phyloP scores from a whole-genome alignment of 225 moss, liverwort and hornwort genomes.

The Takakia lepidozioides region DNA sequence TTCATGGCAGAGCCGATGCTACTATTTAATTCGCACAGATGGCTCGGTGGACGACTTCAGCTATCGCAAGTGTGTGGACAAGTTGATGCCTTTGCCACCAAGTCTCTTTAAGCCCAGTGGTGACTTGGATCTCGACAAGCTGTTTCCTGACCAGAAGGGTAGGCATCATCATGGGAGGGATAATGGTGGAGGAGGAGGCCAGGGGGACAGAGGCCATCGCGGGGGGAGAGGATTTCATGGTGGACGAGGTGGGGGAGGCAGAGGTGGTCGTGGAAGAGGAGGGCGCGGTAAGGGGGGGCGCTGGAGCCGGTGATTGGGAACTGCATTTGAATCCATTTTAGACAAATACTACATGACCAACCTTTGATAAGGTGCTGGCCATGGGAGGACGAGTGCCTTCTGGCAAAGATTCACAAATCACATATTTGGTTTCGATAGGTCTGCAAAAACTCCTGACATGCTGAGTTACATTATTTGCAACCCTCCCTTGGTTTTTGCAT shows the following conservation, averaged over 20 bases:
- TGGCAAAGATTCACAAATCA: too few relatives aligned
- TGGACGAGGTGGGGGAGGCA: slow-evolving; percentile 47
- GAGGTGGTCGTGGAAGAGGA: too few relatives aligned
- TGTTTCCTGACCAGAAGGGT: slow-evolving; percentile 58
- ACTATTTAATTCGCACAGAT: slow-evolving; percentile 57
- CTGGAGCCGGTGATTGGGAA: too few relatives aligned
- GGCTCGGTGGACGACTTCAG: slow-evolving; percentile 87
- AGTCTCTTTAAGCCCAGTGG: slow-evolving; percentile 55
- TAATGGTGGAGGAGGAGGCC: slow-evolving; percentile 17
- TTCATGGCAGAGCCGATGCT: slow-evolving; percentile 81
- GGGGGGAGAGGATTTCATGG: slow-evolving; percentile 46
- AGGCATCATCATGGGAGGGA: slow-evolving; percentile 40
- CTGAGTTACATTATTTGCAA: too few relatives aligned
- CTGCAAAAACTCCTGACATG: too few relatives aligned
- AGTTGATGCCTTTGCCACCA: slow-evolving; percentile 75
- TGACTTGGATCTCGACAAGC: slow-evolving; percentile 66
- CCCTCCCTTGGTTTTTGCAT: too few relatives aligned
- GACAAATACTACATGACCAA: too few relatives aligned
- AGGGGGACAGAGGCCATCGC: slow-evolving; percentile 23
- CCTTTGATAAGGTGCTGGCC: too few relatives aligned
- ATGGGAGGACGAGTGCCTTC: too few relatives aligned
- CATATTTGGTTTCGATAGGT: too few relatives aligned
- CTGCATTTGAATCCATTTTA: too few relatives aligned
- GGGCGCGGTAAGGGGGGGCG: too few relatives aligned
- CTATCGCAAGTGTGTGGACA: slow-evolving; percentile 86